Evolutionary conservation across 768 basidiomycete species (phyloP).

Genomic region (Calocera cornea): DNA sequence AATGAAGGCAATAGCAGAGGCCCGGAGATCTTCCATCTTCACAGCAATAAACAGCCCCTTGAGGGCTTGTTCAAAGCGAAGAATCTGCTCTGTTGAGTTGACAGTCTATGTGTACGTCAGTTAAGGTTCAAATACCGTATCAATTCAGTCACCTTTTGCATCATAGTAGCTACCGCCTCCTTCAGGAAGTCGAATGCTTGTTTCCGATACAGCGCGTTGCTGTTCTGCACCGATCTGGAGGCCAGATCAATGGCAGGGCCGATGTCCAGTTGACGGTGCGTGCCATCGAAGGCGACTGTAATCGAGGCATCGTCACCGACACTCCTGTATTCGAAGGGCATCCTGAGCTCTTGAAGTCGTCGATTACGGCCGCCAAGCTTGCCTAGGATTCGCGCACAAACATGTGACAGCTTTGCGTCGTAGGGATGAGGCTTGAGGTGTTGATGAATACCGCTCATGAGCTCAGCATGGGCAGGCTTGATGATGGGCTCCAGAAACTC

Average conservation of each 20-base stretch:
- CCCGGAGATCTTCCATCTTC: slow-evolving; percentile 52
- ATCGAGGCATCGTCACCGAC: slow-evolving; percentile 59
- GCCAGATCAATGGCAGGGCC: slow-evolving; percentile 54
- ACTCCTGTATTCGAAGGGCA: slow-evolving; percentile 54
- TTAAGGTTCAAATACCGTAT: too few relatives aligned
- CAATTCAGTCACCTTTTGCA: slow-evolving; percentile 62
- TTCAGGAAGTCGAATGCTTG: slow-evolving; percentile 40
- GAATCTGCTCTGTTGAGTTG: slow-evolving; percentile 56
- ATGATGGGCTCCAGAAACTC: slow-evolving; percentile 96
- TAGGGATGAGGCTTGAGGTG: slow-evolving; percentile 82
- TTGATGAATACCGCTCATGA: slow-evolving; percentile 88
- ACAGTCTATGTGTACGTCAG: slow-evolving; percentile 29
- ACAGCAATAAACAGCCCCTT: slow-evolving; percentile 70
- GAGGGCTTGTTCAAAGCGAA: slow-evolving; percentile 52
- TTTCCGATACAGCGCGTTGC: slow-evolving; percentile 26
- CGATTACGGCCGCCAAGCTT: slow-evolving; percentile 93
- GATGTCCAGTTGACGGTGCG: slow-evolving; percentile 48
- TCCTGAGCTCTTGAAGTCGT: slow-evolving; percentile 67
- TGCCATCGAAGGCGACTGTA: slow-evolving; percentile 58
- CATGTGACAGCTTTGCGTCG: slow-evolving; percentile 80
- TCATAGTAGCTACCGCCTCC: slow-evolving; percentile 49
- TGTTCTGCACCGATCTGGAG: slow-evolving; percentile 42
- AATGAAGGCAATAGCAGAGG: slow-evolving; percentile 56
- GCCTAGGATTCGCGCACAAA: slow-evolving; percentile 88
- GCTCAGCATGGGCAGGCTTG: slow-evolving; percentile 76